Evolutionary conservation across 495 filamentous ascomycete genomes (phyloP), one percentile per base, ranked within the genome.

Genomic region (Penicillium alfredii): DNA sequence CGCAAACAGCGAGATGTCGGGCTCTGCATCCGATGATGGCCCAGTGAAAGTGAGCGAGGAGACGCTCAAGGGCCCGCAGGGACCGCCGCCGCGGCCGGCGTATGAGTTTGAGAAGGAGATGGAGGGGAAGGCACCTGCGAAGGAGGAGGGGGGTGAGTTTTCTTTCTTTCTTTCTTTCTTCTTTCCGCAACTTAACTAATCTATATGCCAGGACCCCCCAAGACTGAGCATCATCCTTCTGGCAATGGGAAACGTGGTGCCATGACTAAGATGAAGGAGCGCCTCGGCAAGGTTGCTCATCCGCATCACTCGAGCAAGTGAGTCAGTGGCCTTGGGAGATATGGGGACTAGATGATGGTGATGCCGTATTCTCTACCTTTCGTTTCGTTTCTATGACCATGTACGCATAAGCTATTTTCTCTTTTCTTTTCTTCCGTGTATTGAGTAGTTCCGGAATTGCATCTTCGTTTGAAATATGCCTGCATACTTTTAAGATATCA

Each of bases 11-110:
- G n/a, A n/a, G 16, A 17, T 13, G 23, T 9, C 9, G 35, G 13
- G 6, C 7, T 37, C 34, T 5, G 13, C 21, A 7, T 11, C 21
- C 13, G 25, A 14, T 6, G 37, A 40, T 24, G 25, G 33, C 16
- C 8, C 8, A 9, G 2, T 25, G 11, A 42, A 47, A 12, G 61
- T 48, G 12, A 64, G 60, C 45, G 32, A 56, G 33, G 64, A 68
- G 30, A 57, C 64, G 2, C 41, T 66, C 16, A 37, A 47, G 37
- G 64, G 62, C 0, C 64, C 62, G 2, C 51, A 56, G 32, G 50
- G 45, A 12, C 51, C 58, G 6, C 35, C 56, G 2, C 54, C 58
- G 0, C 42, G 47, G 21, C 22, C 48, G 23, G 23, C 38, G 17
- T 58, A 37, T 22, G 45, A 53, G 24, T 42, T 49, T 19, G 49